Evolutionary conservation across 306 rosid genomes (phyloP).

Genomic region (Lathyrus oleraceus): DNA sequence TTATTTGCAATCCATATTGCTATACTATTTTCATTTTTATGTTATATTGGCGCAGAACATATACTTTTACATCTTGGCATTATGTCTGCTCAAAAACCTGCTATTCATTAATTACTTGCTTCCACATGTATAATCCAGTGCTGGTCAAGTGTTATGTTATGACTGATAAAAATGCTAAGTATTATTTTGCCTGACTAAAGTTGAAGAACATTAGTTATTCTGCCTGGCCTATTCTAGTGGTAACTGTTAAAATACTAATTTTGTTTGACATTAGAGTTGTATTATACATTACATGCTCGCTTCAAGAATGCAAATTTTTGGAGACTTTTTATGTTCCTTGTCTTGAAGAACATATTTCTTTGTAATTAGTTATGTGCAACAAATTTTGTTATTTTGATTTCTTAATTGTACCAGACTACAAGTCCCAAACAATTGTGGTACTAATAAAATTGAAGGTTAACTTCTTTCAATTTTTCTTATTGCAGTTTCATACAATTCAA

Average conservation of each 20-base stretch:
- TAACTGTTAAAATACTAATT: slow-evolving; percentile 15
- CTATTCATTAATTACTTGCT: background rate
- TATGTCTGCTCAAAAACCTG: background rate
- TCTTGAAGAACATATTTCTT: slow-evolving; percentile 2
- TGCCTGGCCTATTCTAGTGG: background rate
- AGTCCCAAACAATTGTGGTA: background rate
- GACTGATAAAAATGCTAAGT: background rate
- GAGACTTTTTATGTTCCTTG: background rate
- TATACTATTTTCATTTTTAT: background rate
- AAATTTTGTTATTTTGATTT: background rate
- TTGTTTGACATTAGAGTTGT: slow-evolving; percentile 16
- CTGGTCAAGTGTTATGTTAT: slow-evolving; percentile 7
- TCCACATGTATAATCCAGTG: slow-evolving; percentile 1
- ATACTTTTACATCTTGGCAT: background rate
- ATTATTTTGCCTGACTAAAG: background rate
- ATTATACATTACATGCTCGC: background rate
- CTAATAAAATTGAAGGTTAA: slow-evolving; percentile 6
- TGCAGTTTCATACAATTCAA: slow-evolving; percentile 1
- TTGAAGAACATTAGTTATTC: background rate
- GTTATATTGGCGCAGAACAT: background rate
- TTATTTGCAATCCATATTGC: slow-evolving; percentile 4
- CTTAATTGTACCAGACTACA: background rate
- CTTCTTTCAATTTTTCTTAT: background rate
- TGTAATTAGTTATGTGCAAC: background rate
- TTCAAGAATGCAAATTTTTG: background rate